Conservation (phyloP, 208 protist genomes). For the Spongospora subterranea region DNA sequence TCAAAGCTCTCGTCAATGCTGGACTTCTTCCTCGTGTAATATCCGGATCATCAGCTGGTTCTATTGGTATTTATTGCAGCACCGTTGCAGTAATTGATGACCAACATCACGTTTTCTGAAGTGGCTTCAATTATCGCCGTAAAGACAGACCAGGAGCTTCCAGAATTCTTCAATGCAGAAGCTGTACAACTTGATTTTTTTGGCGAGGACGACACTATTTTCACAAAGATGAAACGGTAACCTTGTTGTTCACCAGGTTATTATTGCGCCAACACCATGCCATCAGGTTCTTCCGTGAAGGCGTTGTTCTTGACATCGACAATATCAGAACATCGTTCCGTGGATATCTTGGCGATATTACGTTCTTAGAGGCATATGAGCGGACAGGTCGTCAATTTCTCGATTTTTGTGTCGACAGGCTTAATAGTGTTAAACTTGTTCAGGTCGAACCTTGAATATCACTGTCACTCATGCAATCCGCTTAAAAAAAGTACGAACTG, state of each 20-base stretch:
- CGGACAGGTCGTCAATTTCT: slow-evolving; percentile 32
- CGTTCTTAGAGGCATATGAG: slow-evolving; percentile 51
- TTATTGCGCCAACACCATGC: not conserved
- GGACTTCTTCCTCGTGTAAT: slow-evolving; percentile 30
- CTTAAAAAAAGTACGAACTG: slow-evolving; percentile 28
- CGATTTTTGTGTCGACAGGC: not conserved
- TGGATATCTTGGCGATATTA: slow-evolving; percentile 36
- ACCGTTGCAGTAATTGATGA: not conserved
- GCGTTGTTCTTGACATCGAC: slow-evolving; percentile 7
- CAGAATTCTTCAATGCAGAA: not conserved
- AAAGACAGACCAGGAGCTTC: not conserved
- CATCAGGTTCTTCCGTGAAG: not conserved
- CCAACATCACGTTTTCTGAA: not conserved
- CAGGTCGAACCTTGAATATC: slow-evolving; percentile 35
- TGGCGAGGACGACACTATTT: not conserved
- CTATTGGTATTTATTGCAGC: not conserved
- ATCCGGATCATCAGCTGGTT: slow-evolving; percentile 28
- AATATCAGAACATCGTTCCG: not conserved
- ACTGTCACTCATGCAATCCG: slow-evolving; percentile 9
- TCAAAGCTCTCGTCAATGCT: not conserved
- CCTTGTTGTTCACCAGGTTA: not conserved
- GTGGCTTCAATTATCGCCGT: slow-evolving; percentile 18
- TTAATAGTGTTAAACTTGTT: not conserved
- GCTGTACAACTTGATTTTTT: not conserved
- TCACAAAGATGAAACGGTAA: not conserved